Evolutionary conservation across 116 monocot genomes (phyloP), one percentile per base, ranked within the genome.

Genomic region (Dioscorea cayenensis): DNA sequence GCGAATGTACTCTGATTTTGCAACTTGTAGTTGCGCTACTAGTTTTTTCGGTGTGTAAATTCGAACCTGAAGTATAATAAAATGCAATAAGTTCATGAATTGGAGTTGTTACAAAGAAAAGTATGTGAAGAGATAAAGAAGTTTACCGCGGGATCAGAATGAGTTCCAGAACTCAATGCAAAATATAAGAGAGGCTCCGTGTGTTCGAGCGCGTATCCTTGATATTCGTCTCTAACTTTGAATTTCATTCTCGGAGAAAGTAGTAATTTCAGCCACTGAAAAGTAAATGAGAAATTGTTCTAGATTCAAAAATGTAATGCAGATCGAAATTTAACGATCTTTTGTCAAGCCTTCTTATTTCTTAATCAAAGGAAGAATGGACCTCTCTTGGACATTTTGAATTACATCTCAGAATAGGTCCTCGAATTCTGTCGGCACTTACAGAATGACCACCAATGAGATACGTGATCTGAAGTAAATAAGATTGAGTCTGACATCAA

Each of bases 81-180:
- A 18, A 18, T 16, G 55, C n/a, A 55, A 55, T 2, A 18, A 55
- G 2, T 4, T 18, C 3, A n/a, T 55, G n/a, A 16, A 55, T 5
- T 19, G 55, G 19, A 18, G 55, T 55, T 55, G 55, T 55, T 18
- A 55, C 17, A 5, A 18, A 18, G 55, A 55, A n/a, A 16, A 55
- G 14, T 16, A 43, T 9, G 9, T 5, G 29, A 32, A 65, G 35
- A 16, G 36, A 13, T 62, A 16, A 27, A 63, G 43, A 66, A 60
- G 66, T 7, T 81, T 89, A 99, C 99, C 59, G 91, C 85, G 22
- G 99, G 99, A 84, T 99, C 99, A 66, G 99, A 99, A 77, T 87
- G 88, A 77, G 83, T 86, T 36, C 99, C 99, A 28, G 83, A 79
- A 72, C 85, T 94, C 71, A 99, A 85, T 21, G 91, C 89, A 67